These are phyloP conservation scores for Pythium periplocum DNA, from an alignment of 352 stramenopile species.

Conservation along the genomic window DNA sequence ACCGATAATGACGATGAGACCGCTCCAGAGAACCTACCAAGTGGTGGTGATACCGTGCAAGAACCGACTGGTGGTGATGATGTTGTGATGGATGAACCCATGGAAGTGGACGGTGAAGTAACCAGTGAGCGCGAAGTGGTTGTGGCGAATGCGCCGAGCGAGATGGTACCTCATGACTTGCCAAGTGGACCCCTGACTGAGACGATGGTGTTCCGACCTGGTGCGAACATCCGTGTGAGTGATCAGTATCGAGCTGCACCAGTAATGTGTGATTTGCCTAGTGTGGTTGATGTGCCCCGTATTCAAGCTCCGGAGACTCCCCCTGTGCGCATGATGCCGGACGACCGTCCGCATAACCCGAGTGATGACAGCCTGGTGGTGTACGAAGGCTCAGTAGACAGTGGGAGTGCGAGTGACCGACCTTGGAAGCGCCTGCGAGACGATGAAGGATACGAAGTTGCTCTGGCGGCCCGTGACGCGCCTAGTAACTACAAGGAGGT, in stretches of 20 bases:
- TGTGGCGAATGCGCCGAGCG: too few species aligned
- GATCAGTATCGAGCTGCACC: too few species aligned
- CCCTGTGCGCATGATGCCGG: too few species aligned
- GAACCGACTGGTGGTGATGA: too few species aligned
- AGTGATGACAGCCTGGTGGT: not conserved
- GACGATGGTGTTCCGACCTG: too few species aligned
- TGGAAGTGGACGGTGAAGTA: not conserved
- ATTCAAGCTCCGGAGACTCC: too few species aligned
- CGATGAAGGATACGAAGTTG: not conserved
- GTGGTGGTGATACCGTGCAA: not conserved
- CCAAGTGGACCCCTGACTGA: too few species aligned
- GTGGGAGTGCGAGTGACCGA: not conserved
- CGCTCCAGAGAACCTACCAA: not conserved
- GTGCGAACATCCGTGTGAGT: too few species aligned
- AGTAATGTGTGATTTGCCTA: too few species aligned
- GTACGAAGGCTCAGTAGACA: not conserved
- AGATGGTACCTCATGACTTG: too few species aligned
- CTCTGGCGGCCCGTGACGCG: not conserved
- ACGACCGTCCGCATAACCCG: not conserved
- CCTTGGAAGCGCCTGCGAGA: not conserved
- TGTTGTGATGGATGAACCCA: not conserved
- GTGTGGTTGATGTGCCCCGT: too few species aligned
- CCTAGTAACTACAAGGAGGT: not conserved
- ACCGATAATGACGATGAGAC: not conserved
- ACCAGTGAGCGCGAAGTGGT: not conserved